Evolutionary conservation across 768 basidiomycete species (phyloP).

Genomic region (Pulveroboletus sp.): DNA sequence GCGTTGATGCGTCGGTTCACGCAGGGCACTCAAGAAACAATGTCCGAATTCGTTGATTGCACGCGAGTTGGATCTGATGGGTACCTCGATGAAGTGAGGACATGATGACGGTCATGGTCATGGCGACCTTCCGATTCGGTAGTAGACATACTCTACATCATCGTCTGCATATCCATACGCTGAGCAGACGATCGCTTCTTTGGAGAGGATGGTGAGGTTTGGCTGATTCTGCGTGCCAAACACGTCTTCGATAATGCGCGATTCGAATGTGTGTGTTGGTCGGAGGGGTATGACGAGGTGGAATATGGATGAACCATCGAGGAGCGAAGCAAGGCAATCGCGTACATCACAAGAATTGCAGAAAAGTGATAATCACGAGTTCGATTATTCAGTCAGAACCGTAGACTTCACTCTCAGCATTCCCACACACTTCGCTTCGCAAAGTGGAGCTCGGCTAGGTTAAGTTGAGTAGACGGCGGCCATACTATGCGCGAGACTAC

Average conservation of each 20-base stretch:
- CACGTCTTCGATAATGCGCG: constrained; percentile 51
- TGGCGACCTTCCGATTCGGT: constrained; percentile 63
- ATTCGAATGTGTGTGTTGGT: constrained; percentile 59
- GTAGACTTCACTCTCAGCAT: no score
- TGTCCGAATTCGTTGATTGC: constrained; percentile 81
- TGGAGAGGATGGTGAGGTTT: constrained; percentile 50
- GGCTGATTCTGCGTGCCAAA: constrained; percentile 35
- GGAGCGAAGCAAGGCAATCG: constrained; percentile 37
- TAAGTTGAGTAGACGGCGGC: no score
- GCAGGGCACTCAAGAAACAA: constrained; percentile 67
- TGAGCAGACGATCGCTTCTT: constrained; percentile 56
- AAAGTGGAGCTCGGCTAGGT: no score
- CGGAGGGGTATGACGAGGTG: constrained; percentile 81
- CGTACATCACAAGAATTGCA: no score
- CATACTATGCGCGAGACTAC: no score
- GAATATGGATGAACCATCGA: constrained; percentile 50
- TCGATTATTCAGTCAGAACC: no score
- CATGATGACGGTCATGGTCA: constrained; percentile 2
- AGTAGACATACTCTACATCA: constrained; percentile 69
- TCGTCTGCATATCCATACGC: constrained; percentile 36
- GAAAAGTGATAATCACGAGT: no score
- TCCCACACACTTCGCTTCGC: no score
- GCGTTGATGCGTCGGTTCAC: constrained; percentile 6
- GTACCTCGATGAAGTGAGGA: constrained; percentile 61
- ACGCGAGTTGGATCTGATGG: constrained; percentile 70